Evolutionary conservation across 176 grass and related monocot species (phyloP).

Genomic region (Saccharum spontaneum): DNA sequence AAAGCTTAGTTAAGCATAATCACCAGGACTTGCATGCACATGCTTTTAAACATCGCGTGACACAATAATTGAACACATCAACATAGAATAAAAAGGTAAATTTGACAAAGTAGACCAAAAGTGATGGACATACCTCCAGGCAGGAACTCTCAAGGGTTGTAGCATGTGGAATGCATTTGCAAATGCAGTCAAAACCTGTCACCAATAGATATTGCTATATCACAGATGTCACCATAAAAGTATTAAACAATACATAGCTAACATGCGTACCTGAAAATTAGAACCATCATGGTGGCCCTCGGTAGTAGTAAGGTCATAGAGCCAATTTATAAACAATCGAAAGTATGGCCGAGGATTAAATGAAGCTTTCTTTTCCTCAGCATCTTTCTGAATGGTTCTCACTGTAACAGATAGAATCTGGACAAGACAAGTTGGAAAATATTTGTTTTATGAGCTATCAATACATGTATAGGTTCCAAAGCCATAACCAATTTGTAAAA

Average conservation of each 20-base stretch:
- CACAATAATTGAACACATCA: background rate
- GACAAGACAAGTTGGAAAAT: slow-evolving; percentile 35
- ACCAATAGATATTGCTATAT: background rate
- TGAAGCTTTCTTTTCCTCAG: slow-evolving; percentile 75
- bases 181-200: slow-evolving; percentile 39
- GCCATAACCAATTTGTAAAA: background rate
- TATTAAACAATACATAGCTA: slow-evolving; percentile 11
- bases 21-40: background rate
- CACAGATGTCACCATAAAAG: background rate
- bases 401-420: slow-evolving; percentile 67
- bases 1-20: background rate
- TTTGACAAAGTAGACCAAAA: slow-evolving; percentile 9
- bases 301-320: slow-evolving; percentile 62
- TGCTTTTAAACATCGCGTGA: background rate
- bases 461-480: background rate
- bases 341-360: slow-evolving; percentile 83
- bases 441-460: background rate
- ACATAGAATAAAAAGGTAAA: background rate
- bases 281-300: slow-evolving; percentile 53
- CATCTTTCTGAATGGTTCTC: slow-evolving; percentile 67
- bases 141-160: slow-evolving; percentile 40
- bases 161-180: slow-evolving; percentile 35
- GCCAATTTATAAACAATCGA: slow-evolving; percentile 71
- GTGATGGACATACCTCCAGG: slow-evolving; percentile 31
- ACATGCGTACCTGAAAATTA: slow-evolving; percentile 67